Evolutionary conservation across 2,329 filamentous ascomycete genomes (phyloP).

Genomic region (Chaetothyriales sp.): DNA sequence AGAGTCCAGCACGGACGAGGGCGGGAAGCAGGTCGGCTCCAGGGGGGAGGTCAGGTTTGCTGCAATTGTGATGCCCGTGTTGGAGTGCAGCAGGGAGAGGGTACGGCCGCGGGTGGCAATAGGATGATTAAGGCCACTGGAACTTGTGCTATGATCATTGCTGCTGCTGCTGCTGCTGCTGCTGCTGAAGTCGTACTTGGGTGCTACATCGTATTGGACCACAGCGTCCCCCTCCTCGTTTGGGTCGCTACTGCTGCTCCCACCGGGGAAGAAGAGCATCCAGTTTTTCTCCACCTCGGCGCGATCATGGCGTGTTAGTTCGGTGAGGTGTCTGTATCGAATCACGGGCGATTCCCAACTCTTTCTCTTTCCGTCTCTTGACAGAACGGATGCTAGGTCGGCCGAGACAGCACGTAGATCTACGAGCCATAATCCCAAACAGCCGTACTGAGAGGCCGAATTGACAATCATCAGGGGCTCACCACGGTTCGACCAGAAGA

Average conservation of each 20-base stretch:
- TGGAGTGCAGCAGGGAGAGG: conserved; percentile 21
- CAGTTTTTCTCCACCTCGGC: conserved; percentile 28
- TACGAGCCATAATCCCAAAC: conserved; percentile 22
- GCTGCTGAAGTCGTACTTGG: background rate
- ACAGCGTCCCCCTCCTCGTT: background rate
- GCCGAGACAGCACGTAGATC: conserved; percentile 18
- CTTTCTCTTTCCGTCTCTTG: background rate
- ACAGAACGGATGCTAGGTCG: conserved; percentile 3
- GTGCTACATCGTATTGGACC: background rate
- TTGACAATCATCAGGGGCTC: conserved; percentile 27
- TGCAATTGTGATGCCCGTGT: conserved; percentile 21
- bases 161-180: too few relatives aligned
- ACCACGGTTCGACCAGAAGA: conserved; percentile 27
- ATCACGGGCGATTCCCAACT: conserved; percentile 11
- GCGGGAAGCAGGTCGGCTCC: conserved; percentile 2
- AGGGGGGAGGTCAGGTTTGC: conserved; percentile 19
- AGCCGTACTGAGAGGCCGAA: conserved; percentile 21
- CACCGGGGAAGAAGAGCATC: conserved; percentile 24
- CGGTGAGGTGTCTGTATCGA: conserved; percentile 21
- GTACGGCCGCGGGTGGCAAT: conserved; percentile 13
- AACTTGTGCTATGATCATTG: too few relatives aligned
- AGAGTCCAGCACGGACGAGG: conserved; percentile 3
- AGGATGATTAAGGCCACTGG: background rate
- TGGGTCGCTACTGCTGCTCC: conserved; percentile 16
- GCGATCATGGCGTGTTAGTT: conserved; percentile 23